phyloP scores from a whole-genome alignment of 2,329 filamentous ascomycete genomes.

The Teratosphaeria epicoccoides region DNA sequence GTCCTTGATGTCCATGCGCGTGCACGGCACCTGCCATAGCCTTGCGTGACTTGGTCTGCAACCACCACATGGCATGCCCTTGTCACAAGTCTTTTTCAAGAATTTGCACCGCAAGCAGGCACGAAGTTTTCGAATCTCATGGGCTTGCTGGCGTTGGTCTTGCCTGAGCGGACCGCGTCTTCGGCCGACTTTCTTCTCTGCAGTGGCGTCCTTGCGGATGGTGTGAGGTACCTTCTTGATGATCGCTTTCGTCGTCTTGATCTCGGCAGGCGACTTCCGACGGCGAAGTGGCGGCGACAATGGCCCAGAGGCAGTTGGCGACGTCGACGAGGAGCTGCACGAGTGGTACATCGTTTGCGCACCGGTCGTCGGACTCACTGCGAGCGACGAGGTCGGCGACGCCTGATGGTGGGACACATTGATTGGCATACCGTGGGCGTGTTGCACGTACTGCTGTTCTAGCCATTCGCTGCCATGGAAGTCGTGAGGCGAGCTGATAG shows the following conservation, averaged over 20 bases:
- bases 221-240: conserved; percentile 62
- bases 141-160: conserved; percentile 91
- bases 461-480: conserved; percentile 52
- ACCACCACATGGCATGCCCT: conserved; percentile 88
- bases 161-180: conserved; percentile 81
- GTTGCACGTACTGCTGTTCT: conserved; percentile 45
- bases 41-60: conserved; percentile 93
- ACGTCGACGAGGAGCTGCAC: conserved; percentile 23
- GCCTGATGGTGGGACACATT: conserved; percentile 19
- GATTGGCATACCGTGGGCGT: conserved; percentile 19
- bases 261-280: conserved; percentile 50
- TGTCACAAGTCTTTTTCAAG: conserved; percentile 97
- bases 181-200: conserved; percentile 87
- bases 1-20: conserved; percentile 96
- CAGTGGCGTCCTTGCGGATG: conserved; percentile 63
- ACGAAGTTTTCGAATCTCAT: conserved; percentile 88
- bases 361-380: conserved; percentile 15
- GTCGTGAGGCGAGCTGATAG: conserved; percentile 72
- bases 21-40: conserved; percentile 95
- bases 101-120: conserved; percentile 96
- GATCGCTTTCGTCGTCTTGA: conserved; percentile 75
- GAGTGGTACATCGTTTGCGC: conserved; percentile 16
- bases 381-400: conserved; percentile 19
- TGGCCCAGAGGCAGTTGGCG: conserved; percentile 24
- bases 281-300: conserved; percentile 47